Conservation (phyloP, 1,139 yeast species). For the Zygoascus hellenicus region DNA sequence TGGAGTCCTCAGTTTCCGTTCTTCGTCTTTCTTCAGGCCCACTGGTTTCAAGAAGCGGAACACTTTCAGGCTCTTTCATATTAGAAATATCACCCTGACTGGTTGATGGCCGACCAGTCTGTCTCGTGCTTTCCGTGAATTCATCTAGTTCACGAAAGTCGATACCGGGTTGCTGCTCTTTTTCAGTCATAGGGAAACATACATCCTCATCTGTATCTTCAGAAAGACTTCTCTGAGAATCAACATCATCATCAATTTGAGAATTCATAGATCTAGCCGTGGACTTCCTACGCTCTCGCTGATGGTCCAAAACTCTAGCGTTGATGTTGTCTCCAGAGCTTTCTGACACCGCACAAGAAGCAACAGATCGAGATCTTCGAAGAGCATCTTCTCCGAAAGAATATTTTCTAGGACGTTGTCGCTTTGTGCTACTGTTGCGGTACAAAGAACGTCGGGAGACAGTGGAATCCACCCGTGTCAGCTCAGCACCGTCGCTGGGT, state of each 20-base stretch:
- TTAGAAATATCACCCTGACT: not conserved
- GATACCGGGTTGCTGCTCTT: constrained; percentile 29
- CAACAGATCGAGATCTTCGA: constrained; percentile 16
- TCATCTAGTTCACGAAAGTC: constrained; percentile 38
- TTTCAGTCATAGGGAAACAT: constrained; percentile 87
- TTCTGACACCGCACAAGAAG: constrained; percentile 26
- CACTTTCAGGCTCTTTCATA: constrained; percentile 1
- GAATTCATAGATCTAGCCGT: constrained; percentile 23
- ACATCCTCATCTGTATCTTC: constrained; percentile 84
- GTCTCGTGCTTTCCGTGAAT: constrained; percentile 25
- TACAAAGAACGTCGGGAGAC: not conserved
- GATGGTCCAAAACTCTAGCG: not conserved
- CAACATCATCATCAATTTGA: constrained; percentile 17
- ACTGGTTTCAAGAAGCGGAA: not conserved
- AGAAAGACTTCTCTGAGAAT: constrained; percentile 29
- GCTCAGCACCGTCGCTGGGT: constrained; percentile 4
- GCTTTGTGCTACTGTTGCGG: constrained; percentile 1
- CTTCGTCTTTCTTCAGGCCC: not conserved
- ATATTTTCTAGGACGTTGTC: not conserved
- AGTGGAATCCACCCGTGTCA: not conserved
- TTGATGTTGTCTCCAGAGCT: constrained; percentile 19
- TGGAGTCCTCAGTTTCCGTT: constrained; percentile 1
- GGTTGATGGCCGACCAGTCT: not conserved
- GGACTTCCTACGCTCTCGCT: constrained; percentile 15
- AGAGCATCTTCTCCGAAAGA: not conserved